Percentiles rank a stretch among this genome's conserved stretches.
Conservation (phyloP, 257 asterid genomes). For the Lycium barbarum region DNA sequence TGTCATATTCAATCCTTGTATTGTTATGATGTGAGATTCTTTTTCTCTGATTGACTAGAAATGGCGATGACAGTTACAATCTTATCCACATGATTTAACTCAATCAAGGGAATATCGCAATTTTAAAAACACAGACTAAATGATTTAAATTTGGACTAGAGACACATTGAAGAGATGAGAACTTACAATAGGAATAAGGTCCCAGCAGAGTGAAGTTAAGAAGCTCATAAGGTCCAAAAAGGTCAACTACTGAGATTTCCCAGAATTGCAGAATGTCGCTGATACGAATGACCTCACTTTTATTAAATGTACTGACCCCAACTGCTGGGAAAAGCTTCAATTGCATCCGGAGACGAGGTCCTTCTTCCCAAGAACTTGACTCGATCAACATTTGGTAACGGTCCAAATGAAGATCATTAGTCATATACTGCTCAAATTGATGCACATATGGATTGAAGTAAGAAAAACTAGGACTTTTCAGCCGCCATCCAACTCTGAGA, state of each 20-base stretch:
- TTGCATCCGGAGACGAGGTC: constrained; percentile 83
- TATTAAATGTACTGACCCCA: constrained; percentile 52
- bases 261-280: constrained; percentile 71
- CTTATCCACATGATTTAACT: not conserved
- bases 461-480: constrained; percentile 90
- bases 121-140: too few species aligned
- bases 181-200: constrained; percentile 65
- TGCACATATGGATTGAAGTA: constrained; percentile 67
- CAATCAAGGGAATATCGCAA: not conserved
- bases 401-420: constrained; percentile 61
- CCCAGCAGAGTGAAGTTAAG: constrained; percentile 76
- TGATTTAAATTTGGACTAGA: not conserved
- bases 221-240: constrained; percentile 93
- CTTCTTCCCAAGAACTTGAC: constrained; percentile 69
- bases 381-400: constrained; percentile 66
- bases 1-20: too few species aligned
- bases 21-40: too few species aligned
- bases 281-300: constrained; percentile 70
- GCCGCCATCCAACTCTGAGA: constrained; percentile 75
- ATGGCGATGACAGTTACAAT: too few species aligned
- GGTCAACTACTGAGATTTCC: constrained; percentile 65
- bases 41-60: too few species aligned
- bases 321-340: constrained; percentile 75
- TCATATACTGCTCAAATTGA: constrained; percentile 58
- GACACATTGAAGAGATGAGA: constrained; percentile 4